Conservation (phyloP, 2,329 filamentous ascomycete species). For the Fusarium duplospermum region DNA sequence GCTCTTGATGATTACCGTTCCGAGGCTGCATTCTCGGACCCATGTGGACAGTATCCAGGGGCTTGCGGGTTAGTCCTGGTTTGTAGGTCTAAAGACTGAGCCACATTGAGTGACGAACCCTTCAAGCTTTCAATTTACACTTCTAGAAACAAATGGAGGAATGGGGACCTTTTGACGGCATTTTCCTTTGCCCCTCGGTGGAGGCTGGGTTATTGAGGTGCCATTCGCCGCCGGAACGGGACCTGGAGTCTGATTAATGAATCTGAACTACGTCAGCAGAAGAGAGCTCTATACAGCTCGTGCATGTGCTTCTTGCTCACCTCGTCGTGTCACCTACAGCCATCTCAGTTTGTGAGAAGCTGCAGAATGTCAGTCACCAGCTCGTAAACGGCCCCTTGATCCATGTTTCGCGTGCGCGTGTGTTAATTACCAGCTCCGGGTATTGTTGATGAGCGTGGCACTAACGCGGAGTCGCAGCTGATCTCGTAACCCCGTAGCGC, state of each 20-base stretch:
- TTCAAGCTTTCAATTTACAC: neutral
- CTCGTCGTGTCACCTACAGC: neutral
- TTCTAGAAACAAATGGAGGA: neutral
- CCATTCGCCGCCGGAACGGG: neutral
- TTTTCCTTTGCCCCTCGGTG: neutral
- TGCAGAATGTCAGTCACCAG: constrained; percentile 20
- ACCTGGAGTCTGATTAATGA: neutral
- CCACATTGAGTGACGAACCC: constrained; percentile 11
- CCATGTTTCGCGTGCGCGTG: constrained; percentile 12
- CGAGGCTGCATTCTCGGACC: neutral
- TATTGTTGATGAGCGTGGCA: constrained; percentile 11
- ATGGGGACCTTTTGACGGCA: neutral
- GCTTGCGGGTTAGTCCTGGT: neutral
- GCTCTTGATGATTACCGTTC: neutral
- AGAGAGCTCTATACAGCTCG: neutral
- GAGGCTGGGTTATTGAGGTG: neutral
- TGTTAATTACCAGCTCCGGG: neutral
- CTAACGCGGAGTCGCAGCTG: constrained; percentile 16
- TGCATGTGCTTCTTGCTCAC: neutral
- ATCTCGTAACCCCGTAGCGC: constrained; percentile 27
- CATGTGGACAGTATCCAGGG: constrained; percentile 2
- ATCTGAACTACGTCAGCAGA: neutral
- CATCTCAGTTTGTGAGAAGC: neutral
- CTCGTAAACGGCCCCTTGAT: constrained; percentile 6
- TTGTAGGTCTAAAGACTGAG: constrained; percentile 11